Evolutionary conservation across 2,329 filamentous ascomycete genomes (phyloP).

Genomic region (Dactylellina haptotyla): DNA sequence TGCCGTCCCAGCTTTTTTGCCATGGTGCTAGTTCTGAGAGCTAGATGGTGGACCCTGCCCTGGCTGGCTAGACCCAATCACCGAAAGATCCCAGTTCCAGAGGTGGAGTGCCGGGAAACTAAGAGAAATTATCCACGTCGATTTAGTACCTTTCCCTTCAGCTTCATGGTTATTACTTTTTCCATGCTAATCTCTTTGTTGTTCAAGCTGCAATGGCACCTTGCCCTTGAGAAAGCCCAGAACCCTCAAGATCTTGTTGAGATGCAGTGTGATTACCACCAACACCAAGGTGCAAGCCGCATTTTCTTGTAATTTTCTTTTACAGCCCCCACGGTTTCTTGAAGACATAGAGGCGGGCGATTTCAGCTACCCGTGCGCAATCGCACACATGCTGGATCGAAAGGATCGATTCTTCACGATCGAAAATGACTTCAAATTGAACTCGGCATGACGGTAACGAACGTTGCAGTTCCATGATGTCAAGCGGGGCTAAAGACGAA

Average conservation of each 20-base stretch:
- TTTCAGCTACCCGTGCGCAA: not conserved
- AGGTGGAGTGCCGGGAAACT: slow-evolving; percentile 46
- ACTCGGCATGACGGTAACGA: slow-evolving; percentile 14
- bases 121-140: slow-evolving; percentile 23
- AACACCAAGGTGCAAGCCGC: slow-evolving; percentile 14
- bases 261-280: slow-evolving; percentile 48
- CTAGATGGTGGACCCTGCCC: slow-evolving; percentile 27
- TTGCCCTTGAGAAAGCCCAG: slow-evolving; percentile 13
- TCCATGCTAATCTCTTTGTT: slow-evolving; percentile 5
- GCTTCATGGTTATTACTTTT: slow-evolving; percentile 37
- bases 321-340: too few species aligned
- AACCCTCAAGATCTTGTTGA: slow-evolving; percentile 33
- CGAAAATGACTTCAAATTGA: not conserved
- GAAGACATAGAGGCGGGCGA: too few species aligned
- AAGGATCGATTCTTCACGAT: not conserved
- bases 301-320: not conserved
- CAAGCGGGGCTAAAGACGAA: slow-evolving; percentile 46
- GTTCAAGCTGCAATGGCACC: slow-evolving; percentile 14
- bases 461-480: slow-evolving; percentile 27
- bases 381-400: not conserved
- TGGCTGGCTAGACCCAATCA: slow-evolving; percentile 45
- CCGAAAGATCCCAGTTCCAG: slow-evolving; percentile 18
- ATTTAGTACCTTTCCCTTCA: slow-evolving; percentile 12
- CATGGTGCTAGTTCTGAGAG: slow-evolving; percentile 35
- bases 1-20: slow-evolving; percentile 25